Percentiles rank a stretch among this genome's conserved stretches.
Conservation (phyloP, 2,329 filamentous ascomycete species). For the Pyrenochaeta sp. region DNA sequence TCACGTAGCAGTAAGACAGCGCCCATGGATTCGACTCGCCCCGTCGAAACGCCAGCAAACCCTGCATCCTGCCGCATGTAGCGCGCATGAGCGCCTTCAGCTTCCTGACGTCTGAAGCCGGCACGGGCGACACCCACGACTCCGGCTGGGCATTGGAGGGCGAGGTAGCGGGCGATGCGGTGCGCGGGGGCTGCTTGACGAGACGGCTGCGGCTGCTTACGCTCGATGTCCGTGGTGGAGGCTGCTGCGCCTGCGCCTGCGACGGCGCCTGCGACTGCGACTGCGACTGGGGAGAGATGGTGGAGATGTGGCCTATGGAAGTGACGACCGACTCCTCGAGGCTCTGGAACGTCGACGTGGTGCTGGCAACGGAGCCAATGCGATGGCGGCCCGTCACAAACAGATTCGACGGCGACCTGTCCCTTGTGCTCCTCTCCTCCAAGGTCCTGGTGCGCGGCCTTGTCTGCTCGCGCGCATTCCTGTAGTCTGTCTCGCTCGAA, state of each 20-base stretch:
- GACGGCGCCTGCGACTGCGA: no score
- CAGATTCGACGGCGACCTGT: slow-evolving; percentile 52
- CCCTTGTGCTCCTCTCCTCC: slow-evolving; percentile 54
- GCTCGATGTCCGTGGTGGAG: slow-evolving; percentile 39
- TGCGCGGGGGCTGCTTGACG: slow-evolving; percentile 35
- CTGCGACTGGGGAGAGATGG: slow-evolving; percentile 42
- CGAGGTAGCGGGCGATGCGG: slow-evolving; percentile 29
- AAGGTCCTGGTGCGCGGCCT: slow-evolving; percentile 61
- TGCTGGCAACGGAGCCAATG: slow-evolving; percentile 74
- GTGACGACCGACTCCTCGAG: slow-evolving; percentile 51
- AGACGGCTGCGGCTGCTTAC: slow-evolving; percentile 42
- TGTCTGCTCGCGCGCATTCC: slow-evolving; percentile 57
- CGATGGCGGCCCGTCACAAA: slow-evolving; percentile 64
- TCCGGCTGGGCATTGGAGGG: slow-evolving; percentile 40
- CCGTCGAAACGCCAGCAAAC: slow-evolving; percentile 75
- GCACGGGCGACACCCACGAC: slow-evolving; percentile 51
- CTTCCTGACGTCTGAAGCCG: slow-evolving; percentile 74
- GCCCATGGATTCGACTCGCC: slow-evolving; percentile 71
- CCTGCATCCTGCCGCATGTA: slow-evolving; percentile 80
- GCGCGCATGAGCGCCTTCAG: slow-evolving; percentile 79
- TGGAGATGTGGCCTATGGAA: slow-evolving; percentile 53
- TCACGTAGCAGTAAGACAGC: slow-evolving; percentile 77
- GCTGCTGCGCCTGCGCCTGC: slow-evolving; percentile 10
- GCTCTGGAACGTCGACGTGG: slow-evolving; percentile 60
- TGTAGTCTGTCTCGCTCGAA: slow-evolving; percentile 45